Evolutionary conservation across 371 early-diverging fungal species (phyloP), one percentile per base, ranked within the genome.

Genomic region (Circinella minor): DNA sequence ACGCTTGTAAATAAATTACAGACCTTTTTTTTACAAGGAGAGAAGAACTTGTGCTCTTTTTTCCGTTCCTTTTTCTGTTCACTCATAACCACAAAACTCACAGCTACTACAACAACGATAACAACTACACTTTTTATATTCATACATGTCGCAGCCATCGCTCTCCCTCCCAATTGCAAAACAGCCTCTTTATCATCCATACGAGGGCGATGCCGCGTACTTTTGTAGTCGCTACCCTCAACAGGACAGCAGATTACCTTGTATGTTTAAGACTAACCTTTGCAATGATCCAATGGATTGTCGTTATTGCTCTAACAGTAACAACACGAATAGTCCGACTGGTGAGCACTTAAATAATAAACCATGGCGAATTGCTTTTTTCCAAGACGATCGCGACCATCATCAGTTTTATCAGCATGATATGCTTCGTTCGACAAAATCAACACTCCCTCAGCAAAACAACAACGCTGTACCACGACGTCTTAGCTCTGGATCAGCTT

Each of bases 401-500:
- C 61, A 47, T 17, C 61, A 59, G 18, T 51, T 61, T 18, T 61
- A 61, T 18, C 68, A 69, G 36, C 69, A 63, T 6, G 63, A 69
- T n/a, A 38, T 69, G 17, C 49, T 63, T 36, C 64, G 63, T 39
- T 61, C 51, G 36, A 38, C 60, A 59, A 67, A 38, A 36, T 60
- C 36, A 14, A 14, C 36, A 9, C 9, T 36, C 11, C 60, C 27
- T 34, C 57, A 43, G 11, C 43, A 57, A 34, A 69, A 47, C 18
- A 63, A 36, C 55, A 60, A 57, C 37, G 51, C 61, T 69, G 67
- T 68, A 20, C 67, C 77, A 17, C 80, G 77, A 48, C 78, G 82
- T 4, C 63, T 82, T 37, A 77, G 77, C 37, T 82, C 82, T 13
- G 82, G 82, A 20, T 80, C 77, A 37, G 82, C 82, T 15, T 82